These are phyloP conservation scores for Phytophthora cactorum DNA, from an alignment of 352 stramenopile genomes.

Conservation along the genomic window DNA sequence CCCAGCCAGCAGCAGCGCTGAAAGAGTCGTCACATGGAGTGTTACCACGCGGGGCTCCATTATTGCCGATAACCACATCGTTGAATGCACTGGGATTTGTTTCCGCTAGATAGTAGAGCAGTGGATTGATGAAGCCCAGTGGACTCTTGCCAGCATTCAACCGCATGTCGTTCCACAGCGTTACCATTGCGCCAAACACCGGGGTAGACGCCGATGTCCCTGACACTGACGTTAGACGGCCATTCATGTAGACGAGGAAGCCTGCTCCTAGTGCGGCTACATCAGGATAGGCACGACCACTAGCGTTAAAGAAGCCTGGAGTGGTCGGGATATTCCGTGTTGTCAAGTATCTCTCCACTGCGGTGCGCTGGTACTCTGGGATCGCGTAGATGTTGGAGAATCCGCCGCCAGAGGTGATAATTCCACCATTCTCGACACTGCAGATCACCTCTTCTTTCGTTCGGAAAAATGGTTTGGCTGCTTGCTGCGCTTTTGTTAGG, in stretches of 20 bases:
- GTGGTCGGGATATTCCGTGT: slow-evolving; percentile 51
- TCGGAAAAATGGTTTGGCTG: slow-evolving; percentile 59
- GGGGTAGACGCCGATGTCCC: slow-evolving; percentile 90
- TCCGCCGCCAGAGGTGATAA: slow-evolving; percentile 88
- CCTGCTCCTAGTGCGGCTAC: slow-evolving; percentile 75
- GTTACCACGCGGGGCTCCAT: slow-evolving; percentile 55
- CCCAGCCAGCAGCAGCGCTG: slow-evolving; percentile 84
- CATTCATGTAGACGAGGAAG: slow-evolving; percentile 76
- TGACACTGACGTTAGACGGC: slow-evolving; percentile 51
- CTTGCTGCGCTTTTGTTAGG: slow-evolving; percentile 30
- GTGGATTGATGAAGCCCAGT: slow-evolving; percentile 88
- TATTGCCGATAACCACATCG: slow-evolving; percentile 89
- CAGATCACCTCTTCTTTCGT: slow-evolving; percentile 83
- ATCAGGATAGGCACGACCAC: slow-evolving; percentile 90
- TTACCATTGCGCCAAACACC: slow-evolving; percentile 86
- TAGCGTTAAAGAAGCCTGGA: slow-evolving; percentile 78
- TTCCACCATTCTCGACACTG: slow-evolving; percentile 65
- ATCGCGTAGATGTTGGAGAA: slow-evolving; percentile 87
- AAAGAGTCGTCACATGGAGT: slow-evolving; percentile 83
- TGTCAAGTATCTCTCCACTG: slow-evolving; percentile 71
- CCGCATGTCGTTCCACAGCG: slow-evolving; percentile 86
- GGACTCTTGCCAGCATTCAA: slow-evolving; percentile 80
- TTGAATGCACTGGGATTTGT: slow-evolving; percentile 70
- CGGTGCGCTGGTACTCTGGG: slow-evolving; percentile 77
- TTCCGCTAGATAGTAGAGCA: slow-evolving; percentile 84